A percentile compares a stretch with the other conserved stretches of the same genome.
Conservation (phyloP, 441 rosid species). For the Capsella rubella region DNA sequence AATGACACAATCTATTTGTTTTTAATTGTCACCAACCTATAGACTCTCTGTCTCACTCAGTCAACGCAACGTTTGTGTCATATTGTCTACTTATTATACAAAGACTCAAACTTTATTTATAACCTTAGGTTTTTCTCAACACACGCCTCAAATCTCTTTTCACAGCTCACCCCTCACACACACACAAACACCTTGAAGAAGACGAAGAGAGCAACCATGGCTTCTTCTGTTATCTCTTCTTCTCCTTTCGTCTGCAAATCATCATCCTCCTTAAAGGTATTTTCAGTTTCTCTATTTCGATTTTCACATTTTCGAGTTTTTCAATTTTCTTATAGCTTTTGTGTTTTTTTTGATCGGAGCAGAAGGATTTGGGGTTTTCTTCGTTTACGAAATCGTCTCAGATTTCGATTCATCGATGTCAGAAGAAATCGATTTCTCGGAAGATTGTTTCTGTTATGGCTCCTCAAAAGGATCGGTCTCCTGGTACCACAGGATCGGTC, state of each 20-base stretch:
- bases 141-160: slow-evolving; percentile 2
- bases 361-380: slow-evolving; percentile 62
- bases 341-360: neutral
- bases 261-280: slow-evolving; percentile 48
- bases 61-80: slow-evolving; percentile 8
- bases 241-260: slow-evolving; percentile 55
- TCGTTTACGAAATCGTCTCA: slow-evolving; percentile 57
- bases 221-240: slow-evolving; percentile 63
- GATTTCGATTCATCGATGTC: slow-evolving; percentile 58
- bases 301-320: neutral
- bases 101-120: neutral
- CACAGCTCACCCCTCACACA: neutral
- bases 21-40: slow-evolving; percentile 13
- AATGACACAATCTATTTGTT: neutral
- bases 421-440: slow-evolving; percentile 59
- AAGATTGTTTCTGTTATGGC: slow-evolving; percentile 82
- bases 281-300: neutral
- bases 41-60: neutral
- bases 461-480: slow-evolving; percentile 74
- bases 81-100: neutral
- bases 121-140: slow-evolving; percentile 26
- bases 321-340: neutral
- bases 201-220: slow-evolving; percentile 49
- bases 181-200: neutral
- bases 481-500: slow-evolving; percentile 87